Evolutionary conservation across 805 yeast genomes (phyloP).

Genomic region (Komagataella mondaviorum): DNA sequence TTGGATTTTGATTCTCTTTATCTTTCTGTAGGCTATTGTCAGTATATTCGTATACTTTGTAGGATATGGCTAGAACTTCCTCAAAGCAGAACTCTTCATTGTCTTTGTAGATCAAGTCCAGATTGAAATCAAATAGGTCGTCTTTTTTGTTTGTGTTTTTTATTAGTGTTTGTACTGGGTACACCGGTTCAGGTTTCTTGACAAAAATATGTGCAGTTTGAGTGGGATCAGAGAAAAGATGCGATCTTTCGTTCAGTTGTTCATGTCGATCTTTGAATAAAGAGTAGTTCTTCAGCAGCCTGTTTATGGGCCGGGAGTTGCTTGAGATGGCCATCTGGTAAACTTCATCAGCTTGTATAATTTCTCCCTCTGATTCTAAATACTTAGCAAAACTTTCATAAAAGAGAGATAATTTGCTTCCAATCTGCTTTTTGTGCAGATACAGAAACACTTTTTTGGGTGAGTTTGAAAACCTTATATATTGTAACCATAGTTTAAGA

Average conservation of each 20-base stretch:
- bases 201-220: neutral
- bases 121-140: constrained; percentile 47
- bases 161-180: constrained; percentile 35
- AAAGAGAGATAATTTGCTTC: constrained; percentile 47
- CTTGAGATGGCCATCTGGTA: constrained; percentile 42
- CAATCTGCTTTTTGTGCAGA: constrained; percentile 61
- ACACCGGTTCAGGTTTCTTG: constrained; percentile 16
- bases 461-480: constrained; percentile 52
- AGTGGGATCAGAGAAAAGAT: constrained; percentile 1
- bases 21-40: neutral
- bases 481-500: constrained; percentile 69
- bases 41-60: neutral
- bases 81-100: constrained; percentile 34
- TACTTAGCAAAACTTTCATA: constrained; percentile 70
- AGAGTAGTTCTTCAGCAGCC: constrained; percentile 27
- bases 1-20: constrained; percentile 3
- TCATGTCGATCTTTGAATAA: constrained; percentile 29
- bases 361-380: constrained; percentile 36
- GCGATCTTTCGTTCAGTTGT: constrained; percentile 6
- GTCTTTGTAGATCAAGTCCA: constrained; percentile 38
- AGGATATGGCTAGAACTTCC: constrained; percentile 32
- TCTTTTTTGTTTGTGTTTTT: constrained; percentile 42
- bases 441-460: constrained; percentile 63
- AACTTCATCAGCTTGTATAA: constrained; percentile 43
- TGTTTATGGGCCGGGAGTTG: constrained; percentile 50